Base-by-base conservation (phyloP, 208 protist species). In the Acanthamoeba royreba region DNA sequence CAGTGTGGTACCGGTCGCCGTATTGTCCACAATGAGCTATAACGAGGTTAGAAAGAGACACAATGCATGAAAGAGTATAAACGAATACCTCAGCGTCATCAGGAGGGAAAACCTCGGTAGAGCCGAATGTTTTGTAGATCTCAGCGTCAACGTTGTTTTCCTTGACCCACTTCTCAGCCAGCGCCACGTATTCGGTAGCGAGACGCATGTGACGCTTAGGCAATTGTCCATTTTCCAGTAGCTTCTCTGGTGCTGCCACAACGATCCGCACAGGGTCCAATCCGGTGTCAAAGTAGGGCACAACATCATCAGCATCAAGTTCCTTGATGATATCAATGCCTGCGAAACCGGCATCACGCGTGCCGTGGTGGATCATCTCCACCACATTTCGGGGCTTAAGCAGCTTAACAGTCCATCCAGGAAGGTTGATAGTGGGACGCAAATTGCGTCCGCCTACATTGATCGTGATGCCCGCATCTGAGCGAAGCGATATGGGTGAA, bases 331-430 rank as follows among this genome's bases (percentile, higher is more conserved):
- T 53, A 31, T 89, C 93, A 43, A 74, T 85, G 47, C 93, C 93
- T 13, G 88, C 92, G 19, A 94, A 94, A 22, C 93, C 93, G 28
- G 94, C 35, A 28, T 94, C 93, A 28, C 93, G 83, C 9, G 88
- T 85, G 46, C 93, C 93, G 89, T 89, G 63, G 93, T 85, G 43
- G 43, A 94, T 79, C 88, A 94, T 92, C 42, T 94, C 90, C n/a
- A 94, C 93, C n/a, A 94, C 81, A 46, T 94, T 94, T 28, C 89
- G 86, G 15, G 93, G 93, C 63, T 94, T 91, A 28, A 91, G 61
- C 85, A 91, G 85, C 61, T 91, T 91, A 38, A 91, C 85, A 3
- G 55, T 91, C 85, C 85, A 91, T 46, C 61, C 61, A 40, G 52
- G 19, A 40, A 91, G 61, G 85, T 91, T 91, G 85, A 91, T 91